phyloP scores from a whole-genome alignment of 805 yeast species.

The Sugiyamaella lignohabitans region DNA sequence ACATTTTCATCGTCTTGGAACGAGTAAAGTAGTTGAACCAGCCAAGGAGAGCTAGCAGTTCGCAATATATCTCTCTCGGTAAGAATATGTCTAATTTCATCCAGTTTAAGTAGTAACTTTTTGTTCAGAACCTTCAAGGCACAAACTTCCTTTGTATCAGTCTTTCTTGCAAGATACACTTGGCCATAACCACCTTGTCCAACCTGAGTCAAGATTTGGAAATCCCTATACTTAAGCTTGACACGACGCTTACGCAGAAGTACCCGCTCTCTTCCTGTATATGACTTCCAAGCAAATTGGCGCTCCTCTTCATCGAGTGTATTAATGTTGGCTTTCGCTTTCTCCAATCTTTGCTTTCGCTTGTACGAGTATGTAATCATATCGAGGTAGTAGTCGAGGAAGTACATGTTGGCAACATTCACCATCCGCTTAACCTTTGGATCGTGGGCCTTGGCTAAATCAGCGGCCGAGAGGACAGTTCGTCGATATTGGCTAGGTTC shows the following conservation, averaged over 20 bases:
- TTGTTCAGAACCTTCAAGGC: conserved; percentile 91
- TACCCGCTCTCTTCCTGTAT: conserved; percentile 78
- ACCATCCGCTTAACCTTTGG: conserved; percentile 80
- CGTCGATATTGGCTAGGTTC: neutral
- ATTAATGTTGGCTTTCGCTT: conserved; percentile 49
- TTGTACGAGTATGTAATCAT: conserved; percentile 86
- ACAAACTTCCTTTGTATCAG: conserved; percentile 90
- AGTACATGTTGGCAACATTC: conserved; percentile 88
- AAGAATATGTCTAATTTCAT: conserved; percentile 90
- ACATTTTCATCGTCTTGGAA: conserved; percentile 89
- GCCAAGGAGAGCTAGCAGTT: conserved; percentile 94
- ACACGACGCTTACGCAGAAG: conserved; percentile 80
- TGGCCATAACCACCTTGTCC: conserved; percentile 99
- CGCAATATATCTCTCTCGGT: conserved; percentile 96
- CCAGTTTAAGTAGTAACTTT: conserved; percentile 74
- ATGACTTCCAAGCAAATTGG: conserved; percentile 65
- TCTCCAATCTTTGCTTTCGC: conserved; percentile 73
- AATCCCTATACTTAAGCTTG: conserved; percentile 90
- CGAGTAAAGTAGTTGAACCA: conserved; percentile 87
- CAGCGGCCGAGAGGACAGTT: conserved; percentile 18
- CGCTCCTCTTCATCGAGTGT: conserved; percentile 35
- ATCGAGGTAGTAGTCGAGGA: conserved; percentile 92
- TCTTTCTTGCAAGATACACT: conserved; percentile 91
- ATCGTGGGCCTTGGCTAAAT: conserved; percentile 42
- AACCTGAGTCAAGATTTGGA: conserved; percentile 93